Percentiles rank a stretch among this genome's conserved stretches.
Evolutionary conservation across 1,139 yeast genomes (phyloP).

Genomic region (Blastobotrys aristatus): DNA sequence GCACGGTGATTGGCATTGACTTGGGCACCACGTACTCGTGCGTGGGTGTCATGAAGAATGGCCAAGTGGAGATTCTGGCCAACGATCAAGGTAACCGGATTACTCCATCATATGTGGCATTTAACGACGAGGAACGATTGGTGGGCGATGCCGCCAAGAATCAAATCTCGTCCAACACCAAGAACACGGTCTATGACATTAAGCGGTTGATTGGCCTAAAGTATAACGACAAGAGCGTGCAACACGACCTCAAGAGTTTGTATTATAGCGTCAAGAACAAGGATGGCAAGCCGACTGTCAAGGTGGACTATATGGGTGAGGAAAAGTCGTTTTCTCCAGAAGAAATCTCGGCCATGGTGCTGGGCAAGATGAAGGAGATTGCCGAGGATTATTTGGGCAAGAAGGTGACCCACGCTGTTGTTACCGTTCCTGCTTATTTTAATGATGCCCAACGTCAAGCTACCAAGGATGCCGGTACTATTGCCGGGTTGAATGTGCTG

Average conservation of each 20-base stretch:
- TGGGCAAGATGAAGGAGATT: constrained; percentile 95
- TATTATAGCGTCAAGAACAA: constrained; percentile 88
- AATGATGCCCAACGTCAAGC: constrained; percentile 98
- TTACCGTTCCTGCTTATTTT: constrained; percentile 96
- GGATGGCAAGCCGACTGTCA: constrained; percentile 81
- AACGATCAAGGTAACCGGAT: constrained; percentile 99
- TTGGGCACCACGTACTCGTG: constrained; percentile 90
- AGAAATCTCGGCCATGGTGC: constrained; percentile 96
- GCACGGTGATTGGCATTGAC: constrained; percentile 78
- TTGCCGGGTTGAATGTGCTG: constrained; percentile 91
- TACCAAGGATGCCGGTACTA: constrained; percentile 97
- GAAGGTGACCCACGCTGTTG: constrained; percentile 89
- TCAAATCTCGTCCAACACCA: constrained; percentile 97
- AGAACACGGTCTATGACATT: constrained; percentile 81
- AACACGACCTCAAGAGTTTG: constrained; percentile 90
- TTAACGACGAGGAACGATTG: constrained; percentile 89
- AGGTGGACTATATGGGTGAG: constrained; percentile 92
- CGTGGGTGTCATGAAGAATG: constrained; percentile 91
- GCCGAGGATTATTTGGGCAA: constrained; percentile 89
- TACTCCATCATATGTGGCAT: constrained; percentile 96
- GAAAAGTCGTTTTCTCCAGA: constrained; percentile 89
- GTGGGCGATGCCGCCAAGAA: constrained; percentile 96
- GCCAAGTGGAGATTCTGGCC: constrained; percentile 88
- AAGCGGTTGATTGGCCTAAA: constrained; percentile 96
- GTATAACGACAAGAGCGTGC: constrained; percentile 82